These are phyloP conservation scores for Comarum palustre DNA, from an alignment of 306 rosid genomes.

Conservation along the genomic window DNA sequence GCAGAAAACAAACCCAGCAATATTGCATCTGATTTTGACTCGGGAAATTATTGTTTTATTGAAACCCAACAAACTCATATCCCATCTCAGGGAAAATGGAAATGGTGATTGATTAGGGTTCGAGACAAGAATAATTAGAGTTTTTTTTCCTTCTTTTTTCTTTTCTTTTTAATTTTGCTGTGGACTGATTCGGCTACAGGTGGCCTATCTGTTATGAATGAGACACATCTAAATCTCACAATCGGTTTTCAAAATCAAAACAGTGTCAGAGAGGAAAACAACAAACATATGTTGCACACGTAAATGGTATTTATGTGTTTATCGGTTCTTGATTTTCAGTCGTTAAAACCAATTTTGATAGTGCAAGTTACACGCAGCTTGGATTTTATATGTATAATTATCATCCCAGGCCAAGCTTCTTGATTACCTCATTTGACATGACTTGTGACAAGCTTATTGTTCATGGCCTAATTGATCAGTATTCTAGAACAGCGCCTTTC, in stretches of 20 bases:
- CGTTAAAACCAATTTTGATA: slow-evolving; percentile 9
- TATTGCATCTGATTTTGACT: slow-evolving; percentile 19
- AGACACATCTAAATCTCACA: slow-evolving; percentile 41
- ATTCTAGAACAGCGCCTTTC: too few species aligned
- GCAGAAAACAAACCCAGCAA: slow-evolving; percentile 27
- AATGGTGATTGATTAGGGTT: slow-evolving; percentile 20
- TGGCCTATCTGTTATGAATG: slow-evolving; percentile 41
- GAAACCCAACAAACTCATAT: slow-evolving; percentile 21
- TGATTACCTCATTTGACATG: not conserved
- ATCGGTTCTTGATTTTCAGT: not conserved
- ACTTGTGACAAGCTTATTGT: not conserved
- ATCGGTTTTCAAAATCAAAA: slow-evolving; percentile 24
- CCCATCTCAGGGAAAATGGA: not conserved
- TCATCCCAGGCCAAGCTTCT: not conserved
- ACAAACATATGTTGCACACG: not conserved
- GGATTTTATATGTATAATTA: not conserved
- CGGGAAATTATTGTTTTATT: slow-evolving; percentile 24
- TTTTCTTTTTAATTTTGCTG: not conserved
- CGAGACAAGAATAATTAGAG: slow-evolving; percentile 23
- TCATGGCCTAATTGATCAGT: not conserved
- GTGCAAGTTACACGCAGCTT: not conserved
- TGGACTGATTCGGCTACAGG: slow-evolving; percentile 36
- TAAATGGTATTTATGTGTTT: not conserved
- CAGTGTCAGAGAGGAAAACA: not conserved
- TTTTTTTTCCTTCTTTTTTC: not conserved